Evolutionary conservation across 202 grass and related monocot species (phyloP), one percentile per base, ranked within the genome.

Genomic region (Elaeis oleifera): DNA sequence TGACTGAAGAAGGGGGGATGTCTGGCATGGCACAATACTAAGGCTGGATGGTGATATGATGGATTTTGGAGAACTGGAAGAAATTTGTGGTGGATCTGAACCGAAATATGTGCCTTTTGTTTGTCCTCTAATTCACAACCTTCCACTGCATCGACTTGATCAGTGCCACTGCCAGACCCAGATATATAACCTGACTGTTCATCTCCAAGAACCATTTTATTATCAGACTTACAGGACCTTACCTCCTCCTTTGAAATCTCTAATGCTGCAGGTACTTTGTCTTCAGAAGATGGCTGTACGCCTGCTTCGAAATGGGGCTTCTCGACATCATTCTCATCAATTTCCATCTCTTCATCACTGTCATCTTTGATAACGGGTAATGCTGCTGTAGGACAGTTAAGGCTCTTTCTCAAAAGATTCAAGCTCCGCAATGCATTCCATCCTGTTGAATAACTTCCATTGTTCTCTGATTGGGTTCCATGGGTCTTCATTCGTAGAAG

Each of bases 281-380:
- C 67, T 59, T 63, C 81, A 60, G 62, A 74, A 76, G 59, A 74
- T 58, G 59, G 74, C 73, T 29, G 53, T 44, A 63, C 58, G 50
- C 44, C 69, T 63, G 71, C 76, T 64, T 72, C 71, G 74, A 65
- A 68, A 3, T 16, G 69, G 56, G 85, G 88, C 62, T 76, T 86
- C 79, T 97, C 94, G 59, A 84, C 75, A 66, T 89, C 94, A 74
- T 84, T 86, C 67, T 97, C 94, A 79, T 89, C 94, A 68, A 97
- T 92, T 71, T 97, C 94, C 94, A 97, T 97, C 77, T 97, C 94
- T 49, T 89, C 94, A 29, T 97, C 88, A 23, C 68, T 89, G 28
- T 97, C 94, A 76, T 97, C 94, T 77, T 89, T 91, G 70, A 92
- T 76, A 64, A 72, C 58, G 27, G 84, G 79, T 58, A 97, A 85